Evolutionary conservation across 345 rosid species (phyloP), one percentile per base, ranked within the genome.

Genomic region (Chamaenerion angustifolium): DNA sequence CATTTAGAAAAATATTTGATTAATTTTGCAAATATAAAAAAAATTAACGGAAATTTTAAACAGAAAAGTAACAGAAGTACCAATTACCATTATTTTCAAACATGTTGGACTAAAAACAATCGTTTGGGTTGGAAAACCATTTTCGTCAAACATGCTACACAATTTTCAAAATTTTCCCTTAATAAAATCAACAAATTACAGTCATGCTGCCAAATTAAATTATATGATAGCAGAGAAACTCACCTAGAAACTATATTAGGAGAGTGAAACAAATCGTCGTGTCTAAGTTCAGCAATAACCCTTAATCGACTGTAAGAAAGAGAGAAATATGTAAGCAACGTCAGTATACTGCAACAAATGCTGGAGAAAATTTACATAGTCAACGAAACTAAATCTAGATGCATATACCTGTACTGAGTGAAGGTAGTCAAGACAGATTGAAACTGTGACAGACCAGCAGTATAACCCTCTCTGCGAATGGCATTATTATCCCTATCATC

Each of bases 191-290:
- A 35, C 11, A 31, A 50, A 50, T 35, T 5, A 12, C 16, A 31
- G 12, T 17, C 16, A 16, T 15, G 43, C 4, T 8, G 19, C 12
- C 57, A 45, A 6, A 21, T 5, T 13, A 35, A 51, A 49, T 43
- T 16, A 43, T 16, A 62, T 15, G 48, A 56, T 57, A 52, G 68
- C 40, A 51, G 27, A 23, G 27, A 23, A 35, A 61, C 59, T 64
- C 61, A 85, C 96, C 99, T 93, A 57, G 96, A 88, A 48, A 93
- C 94, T 62, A 93, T 88, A 73, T 93, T 93, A 62, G 96, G 95
- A 43, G 99, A 79, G 76, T 88, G 99, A 68, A 93, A 93, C 58
- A 85, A 64, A 77, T 88, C 99, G 58, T 81, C 95, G 61, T 85
- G 99, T 70, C 92, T 72, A 57, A 82, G 82, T 58, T 93, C 96